Evolutionary conservation across 2,329 filamentous ascomycete genomes (phyloP).

Genomic region (Cytospora leucostoma): DNA sequence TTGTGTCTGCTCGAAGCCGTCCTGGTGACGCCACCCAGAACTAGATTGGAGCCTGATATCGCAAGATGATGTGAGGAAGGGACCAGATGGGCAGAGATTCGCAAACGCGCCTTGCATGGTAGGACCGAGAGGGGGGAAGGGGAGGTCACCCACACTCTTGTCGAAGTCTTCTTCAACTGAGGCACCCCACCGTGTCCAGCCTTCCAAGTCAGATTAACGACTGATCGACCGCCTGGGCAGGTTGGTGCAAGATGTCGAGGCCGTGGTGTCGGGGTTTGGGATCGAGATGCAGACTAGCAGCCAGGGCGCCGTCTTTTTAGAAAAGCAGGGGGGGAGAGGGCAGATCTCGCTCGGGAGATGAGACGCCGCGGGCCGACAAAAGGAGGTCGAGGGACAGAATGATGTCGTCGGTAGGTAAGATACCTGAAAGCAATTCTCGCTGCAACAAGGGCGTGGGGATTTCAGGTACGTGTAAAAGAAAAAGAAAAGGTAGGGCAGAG

Average conservation of each 20-base stretch:
- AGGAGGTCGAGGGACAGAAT: slow-evolving; percentile 22
- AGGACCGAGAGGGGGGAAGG: not conserved
- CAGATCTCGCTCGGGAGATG: slow-evolving; percentile 22
- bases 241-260: slow-evolving; percentile 3
- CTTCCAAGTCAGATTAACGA: slow-evolving; percentile 15
- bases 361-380: slow-evolving; percentile 21
- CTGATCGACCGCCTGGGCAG: slow-evolving; percentile 8
- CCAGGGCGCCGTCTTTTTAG: slow-evolving; percentile 5
- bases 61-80: not conserved
- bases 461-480: not conserved
- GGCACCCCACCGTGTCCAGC: slow-evolving; percentile 13
- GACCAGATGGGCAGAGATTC: not conserved
- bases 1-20: not conserved
- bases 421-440: slow-evolving; percentile 11
- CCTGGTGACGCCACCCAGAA: not conserved
- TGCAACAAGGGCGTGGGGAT: slow-evolving; percentile 6
- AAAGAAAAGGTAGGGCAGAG: too few relatives aligned
- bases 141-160: slow-evolving; percentile 21
- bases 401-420: slow-evolving; percentile 20
- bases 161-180: slow-evolving; percentile 18
- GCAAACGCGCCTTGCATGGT: not conserved
- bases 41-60: not conserved
- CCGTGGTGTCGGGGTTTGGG: slow-evolving; percentile 11
- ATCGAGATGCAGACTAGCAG: slow-evolving; percentile 8
- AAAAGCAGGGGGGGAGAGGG: not conserved